These are phyloP conservation scores for Pseudodiploospora longispora DNA, from an alignment of 2,329 filamentous ascomycete species.

Conservation along the genomic window DNA sequence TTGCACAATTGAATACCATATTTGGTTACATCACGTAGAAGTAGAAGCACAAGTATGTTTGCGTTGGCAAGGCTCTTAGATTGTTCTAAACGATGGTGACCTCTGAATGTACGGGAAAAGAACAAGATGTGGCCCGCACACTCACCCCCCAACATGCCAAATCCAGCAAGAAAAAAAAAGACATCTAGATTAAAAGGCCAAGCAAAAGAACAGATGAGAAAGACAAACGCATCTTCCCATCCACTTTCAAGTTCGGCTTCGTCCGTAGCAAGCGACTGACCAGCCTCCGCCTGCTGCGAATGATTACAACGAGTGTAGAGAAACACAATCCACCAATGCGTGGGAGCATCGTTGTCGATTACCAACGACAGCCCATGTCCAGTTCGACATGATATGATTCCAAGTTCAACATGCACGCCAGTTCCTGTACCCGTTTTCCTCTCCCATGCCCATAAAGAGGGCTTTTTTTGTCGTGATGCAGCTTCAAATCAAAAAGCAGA, in stretches of 20 bases:
- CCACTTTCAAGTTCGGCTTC: conserved; percentile 2
- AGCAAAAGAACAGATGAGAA: conserved; percentile 4
- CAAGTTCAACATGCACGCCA: conserved; percentile 20
- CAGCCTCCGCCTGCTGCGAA: conserved; percentile 29
- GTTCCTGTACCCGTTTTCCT: conserved; percentile 7
- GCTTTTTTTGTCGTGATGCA: conserved; percentile 25
- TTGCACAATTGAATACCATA: no score
- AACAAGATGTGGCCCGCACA: conserved; percentile 24
- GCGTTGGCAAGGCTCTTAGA: no score
- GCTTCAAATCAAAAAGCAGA: conserved; percentile 7
- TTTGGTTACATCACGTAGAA: no score
- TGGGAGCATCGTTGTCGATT: conserved; percentile 17
- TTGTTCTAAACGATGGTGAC: no score
- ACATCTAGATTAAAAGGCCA: conserved; percentile 6
- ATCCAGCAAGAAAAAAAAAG: conserved; percentile 14
- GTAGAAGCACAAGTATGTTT: no score
- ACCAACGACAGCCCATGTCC: conserved; percentile 8
- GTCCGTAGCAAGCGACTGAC: conserved; percentile 23
- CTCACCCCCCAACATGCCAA: conserved; percentile 17
- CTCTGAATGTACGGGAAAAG: conserved; percentile 4
- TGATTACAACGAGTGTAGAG: conserved; percentile 47
- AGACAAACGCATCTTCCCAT: conserved; percentile 4
- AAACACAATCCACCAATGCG: conserved; percentile 28
- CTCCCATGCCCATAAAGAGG: conserved; percentile 10
- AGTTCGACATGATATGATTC: conserved; percentile 9